Evolutionary conservation across 2,329 filamentous ascomycete species (phyloP), one percentile per base, ranked within the genome.

Genomic region (Davidsoniella virescens): DNA sequence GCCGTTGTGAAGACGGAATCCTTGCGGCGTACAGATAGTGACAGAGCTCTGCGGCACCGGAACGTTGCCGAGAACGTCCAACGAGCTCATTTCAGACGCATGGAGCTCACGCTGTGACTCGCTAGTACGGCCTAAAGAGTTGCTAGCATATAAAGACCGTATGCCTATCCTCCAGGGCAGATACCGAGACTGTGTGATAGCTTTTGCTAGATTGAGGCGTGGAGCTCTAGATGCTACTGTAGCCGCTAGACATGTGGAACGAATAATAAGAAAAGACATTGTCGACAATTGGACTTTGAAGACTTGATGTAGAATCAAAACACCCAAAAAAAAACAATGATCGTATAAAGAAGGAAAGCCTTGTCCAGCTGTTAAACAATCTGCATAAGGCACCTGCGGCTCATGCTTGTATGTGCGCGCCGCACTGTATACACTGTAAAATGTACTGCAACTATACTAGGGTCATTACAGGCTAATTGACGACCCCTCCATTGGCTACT

Each of bases 1-100:
- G 9, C 88, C 87, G 58, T 80, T 93, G 65, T 92, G 84, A 43
- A 98, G 70, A 56, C 83, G 78, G 64, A 98, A 98, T 1, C 92
- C 92, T 58, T 90, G 80, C 53, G 74, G 68, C 53, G 84, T 77
- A 66, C 86, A 94, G 5, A 83, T 79, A 58, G 95, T 87, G 43
- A 98, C 78, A 2, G 80, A 79, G 0, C 87, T 94, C 0, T 87
- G 80, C 0, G 90, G 92, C 3, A 76, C 70, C 0, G 87, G 83
- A 1, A 80, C 78, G 56, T 78, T 79, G 39, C 77, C 80, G 4
- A 96, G 72, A 5, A 98, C 81, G 62, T 98, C 80, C 56, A 96
- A 72, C 12, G 52, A 50, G 29, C 40, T 33, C 52, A 53, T 50
- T 33, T 51, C 52, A 8, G 47, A 49, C 4, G 51, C 26, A 37